A percentile compares a stretch with the other conserved stretches of the same genome.
Evolutionary conservation across 2,329 filamentous ascomycete genomes (phyloP).

Genomic region (Aspergillus phoenicis): DNA sequence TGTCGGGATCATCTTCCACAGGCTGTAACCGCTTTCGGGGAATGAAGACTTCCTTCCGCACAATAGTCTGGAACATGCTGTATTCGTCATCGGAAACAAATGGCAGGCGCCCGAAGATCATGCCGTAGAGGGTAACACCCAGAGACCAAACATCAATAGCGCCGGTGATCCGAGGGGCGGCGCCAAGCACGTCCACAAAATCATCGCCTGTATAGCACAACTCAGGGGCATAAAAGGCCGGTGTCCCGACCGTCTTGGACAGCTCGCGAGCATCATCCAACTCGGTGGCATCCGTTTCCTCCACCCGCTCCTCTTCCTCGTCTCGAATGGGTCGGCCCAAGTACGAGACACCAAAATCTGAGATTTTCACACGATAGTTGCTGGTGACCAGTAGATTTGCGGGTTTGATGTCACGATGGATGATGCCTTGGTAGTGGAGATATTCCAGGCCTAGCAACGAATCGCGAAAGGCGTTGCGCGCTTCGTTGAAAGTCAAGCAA

Average conservation of each 20-base stretch:
- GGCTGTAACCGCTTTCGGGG: conserved; percentile 80
- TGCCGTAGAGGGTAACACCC: conserved; percentile 92
- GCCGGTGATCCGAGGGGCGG: conserved; percentile 73
- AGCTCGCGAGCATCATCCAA: conserved; percentile 92
- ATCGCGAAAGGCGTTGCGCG: conserved; percentile 84
- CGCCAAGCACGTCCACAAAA: conserved; percentile 56
- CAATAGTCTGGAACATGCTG: conserved; percentile 87
- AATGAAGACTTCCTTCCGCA: conserved; percentile 89
- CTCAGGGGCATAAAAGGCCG: conserved; percentile 96
- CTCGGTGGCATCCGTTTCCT: conserved; percentile 81
- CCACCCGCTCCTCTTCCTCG: conserved; percentile 74
- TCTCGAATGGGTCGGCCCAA: conserved; percentile 86
- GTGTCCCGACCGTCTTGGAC: conserved; percentile 97
- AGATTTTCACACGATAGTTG: conserved; percentile 90
- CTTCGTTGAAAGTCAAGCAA: conserved; percentile 82
- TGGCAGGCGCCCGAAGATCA: conserved; percentile 90
- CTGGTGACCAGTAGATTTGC: conserved; percentile 88
- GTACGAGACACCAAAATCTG: conserved; percentile 97
- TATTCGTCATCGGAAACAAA: conserved; percentile 92
- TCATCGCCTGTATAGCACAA: conserved; percentile 85
- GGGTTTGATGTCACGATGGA: conserved; percentile 82
- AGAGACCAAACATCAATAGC: conserved; percentile 98
- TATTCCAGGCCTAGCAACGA: conserved; percentile 93
- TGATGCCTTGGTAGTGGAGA: conserved; percentile 82
- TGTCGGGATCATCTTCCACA: conserved; percentile 52